Conservation (phyloP, 805 yeast species). For the Starmerella floris region DNA sequence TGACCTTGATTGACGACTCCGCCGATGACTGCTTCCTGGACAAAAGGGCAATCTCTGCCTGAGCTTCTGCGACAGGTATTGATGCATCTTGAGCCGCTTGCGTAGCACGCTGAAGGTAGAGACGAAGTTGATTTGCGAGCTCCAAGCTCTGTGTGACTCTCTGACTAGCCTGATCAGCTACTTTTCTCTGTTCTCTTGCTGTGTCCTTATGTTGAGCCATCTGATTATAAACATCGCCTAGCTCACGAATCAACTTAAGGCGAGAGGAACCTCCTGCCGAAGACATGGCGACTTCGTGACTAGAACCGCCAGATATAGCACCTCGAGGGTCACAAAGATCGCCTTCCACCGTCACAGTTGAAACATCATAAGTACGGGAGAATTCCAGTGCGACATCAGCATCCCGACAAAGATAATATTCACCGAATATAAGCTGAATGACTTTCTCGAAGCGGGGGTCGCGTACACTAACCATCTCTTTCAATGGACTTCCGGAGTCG, state of each 20-base stretch:
- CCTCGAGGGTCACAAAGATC: constrained; percentile 79
- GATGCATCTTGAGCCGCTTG: neutral
- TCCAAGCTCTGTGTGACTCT: neutral
- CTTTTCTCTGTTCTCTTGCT: neutral
- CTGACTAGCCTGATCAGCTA: neutral
- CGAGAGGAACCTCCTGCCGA: neutral
- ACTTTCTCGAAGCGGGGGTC: constrained; percentile 40
- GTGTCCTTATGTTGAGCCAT: neutral
- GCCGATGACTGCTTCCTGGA: neutral
- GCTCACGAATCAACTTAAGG: neutral
- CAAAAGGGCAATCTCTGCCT: neutral
- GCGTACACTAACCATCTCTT: constrained; percentile 2
- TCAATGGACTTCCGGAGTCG: constrained; percentile 53
- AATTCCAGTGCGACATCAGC: constrained; percentile 30
- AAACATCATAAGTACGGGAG: constrained; percentile 34
- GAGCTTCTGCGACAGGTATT: neutral
- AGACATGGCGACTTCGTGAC: neutral
- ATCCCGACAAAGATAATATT: constrained; percentile 60
- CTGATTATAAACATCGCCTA: neutral
- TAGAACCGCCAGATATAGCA: constrained; percentile 50
- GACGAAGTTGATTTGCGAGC: neutral
- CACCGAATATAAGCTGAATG: constrained; percentile 67
- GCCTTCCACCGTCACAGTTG: constrained; percentile 82
- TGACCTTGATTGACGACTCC: neutral
- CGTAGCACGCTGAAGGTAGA: neutral